phyloP scores from a whole-genome alignment of 805 yeast genomes.

The Zygosaccharomyces lentus region DNA sequence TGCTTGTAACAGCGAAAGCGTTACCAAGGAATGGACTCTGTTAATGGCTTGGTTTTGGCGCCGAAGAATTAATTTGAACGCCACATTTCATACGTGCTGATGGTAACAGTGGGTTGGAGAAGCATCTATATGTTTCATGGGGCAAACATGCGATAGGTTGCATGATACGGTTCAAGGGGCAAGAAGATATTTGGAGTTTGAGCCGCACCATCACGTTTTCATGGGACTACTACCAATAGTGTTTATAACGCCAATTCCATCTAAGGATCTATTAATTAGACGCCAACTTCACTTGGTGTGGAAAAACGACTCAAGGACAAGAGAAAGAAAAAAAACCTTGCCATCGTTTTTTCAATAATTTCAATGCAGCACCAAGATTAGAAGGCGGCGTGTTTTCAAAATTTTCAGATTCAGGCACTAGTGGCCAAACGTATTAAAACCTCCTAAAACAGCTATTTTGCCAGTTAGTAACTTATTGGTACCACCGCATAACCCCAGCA shows the following conservation, averaged over 20 bases:
- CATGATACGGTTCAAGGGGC: conserved; percentile 46
- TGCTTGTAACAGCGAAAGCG: too few species aligned
- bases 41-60: not conserved
- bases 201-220: conserved; percentile 67
- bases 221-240: conserved; percentile 71
- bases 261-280: conserved; percentile 61
- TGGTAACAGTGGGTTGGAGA: too few species aligned
- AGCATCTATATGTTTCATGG: too few species aligned
- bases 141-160: too few species aligned
- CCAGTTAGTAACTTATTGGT: too few species aligned
- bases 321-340: conserved; percentile 34
- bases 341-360: conserved; percentile 77
- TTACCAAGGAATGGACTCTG: not conserved
- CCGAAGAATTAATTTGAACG: conserved; percentile 18
- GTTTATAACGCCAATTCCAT: conserved; percentile 91
- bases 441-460: too few species aligned
- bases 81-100: conserved; percentile 16
- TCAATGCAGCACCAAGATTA: conserved; percentile 54
- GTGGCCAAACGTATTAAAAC: too few species aligned
- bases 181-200: conserved; percentile 90
- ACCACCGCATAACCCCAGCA: too few species aligned
- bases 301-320: conserved; percentile 41
- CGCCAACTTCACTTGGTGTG: conserved; percentile 41
- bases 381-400: conserved; percentile 61
- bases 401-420: conserved; percentile 68